Evolutionary conservation across 768 basidiomycete genomes (phyloP).

Genomic region (Mycena pura): DNA sequence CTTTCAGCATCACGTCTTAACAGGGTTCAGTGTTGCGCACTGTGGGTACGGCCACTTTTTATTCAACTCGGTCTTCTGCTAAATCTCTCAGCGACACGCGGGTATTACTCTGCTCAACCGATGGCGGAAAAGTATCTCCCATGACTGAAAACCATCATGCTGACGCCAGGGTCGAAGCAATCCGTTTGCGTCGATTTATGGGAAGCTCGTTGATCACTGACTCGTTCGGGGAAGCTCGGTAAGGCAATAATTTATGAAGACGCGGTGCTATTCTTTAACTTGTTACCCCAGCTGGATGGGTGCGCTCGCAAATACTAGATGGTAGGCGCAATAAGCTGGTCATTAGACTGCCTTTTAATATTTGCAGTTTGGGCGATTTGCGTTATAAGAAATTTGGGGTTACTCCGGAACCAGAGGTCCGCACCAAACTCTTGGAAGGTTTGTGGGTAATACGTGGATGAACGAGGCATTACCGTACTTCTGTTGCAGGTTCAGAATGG

Average conservation of each 20-base stretch:
- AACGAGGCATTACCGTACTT: too few relatives aligned
- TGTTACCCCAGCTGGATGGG: conserved; percentile 85
- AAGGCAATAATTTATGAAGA: conserved; percentile 30
- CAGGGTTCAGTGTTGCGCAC: conserved; percentile 70
- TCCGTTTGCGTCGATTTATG: conserved; percentile 87
- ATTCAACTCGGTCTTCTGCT: not conserved
- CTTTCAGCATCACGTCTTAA: not conserved
- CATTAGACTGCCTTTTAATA: conserved; percentile 4
- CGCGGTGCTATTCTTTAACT: conserved; percentile 1
- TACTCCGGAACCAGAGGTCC: conserved; percentile 91
- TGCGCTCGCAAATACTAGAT: conserved; percentile 88
- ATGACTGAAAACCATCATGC: conserved; percentile 97
- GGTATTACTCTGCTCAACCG: conserved; percentile 78
- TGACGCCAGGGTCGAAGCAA: conserved; percentile 87
- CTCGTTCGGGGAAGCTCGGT: conserved; percentile 93
- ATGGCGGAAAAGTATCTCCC: conserved; percentile 74
- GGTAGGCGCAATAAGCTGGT: conserved; percentile 50
- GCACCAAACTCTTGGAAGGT: conserved; percentile 80
- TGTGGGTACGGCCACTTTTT: conserved; percentile 68
- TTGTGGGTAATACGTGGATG: conserved; percentile 24
- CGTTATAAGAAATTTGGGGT: conserved; percentile 90
- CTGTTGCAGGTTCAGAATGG: conserved; percentile 78
- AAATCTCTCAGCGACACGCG: conserved; percentile 76
- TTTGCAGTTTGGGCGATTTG: conserved; percentile 80
- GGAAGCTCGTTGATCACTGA: conserved; percentile 89